A percentile compares a stretch with the other conserved stretches of the same genome.
These are phyloP conservation scores for Filobasidium uniguttulatum DNA, from an alignment of 1,284 basidiomycete species.

Conservation along the genomic window DNA sequence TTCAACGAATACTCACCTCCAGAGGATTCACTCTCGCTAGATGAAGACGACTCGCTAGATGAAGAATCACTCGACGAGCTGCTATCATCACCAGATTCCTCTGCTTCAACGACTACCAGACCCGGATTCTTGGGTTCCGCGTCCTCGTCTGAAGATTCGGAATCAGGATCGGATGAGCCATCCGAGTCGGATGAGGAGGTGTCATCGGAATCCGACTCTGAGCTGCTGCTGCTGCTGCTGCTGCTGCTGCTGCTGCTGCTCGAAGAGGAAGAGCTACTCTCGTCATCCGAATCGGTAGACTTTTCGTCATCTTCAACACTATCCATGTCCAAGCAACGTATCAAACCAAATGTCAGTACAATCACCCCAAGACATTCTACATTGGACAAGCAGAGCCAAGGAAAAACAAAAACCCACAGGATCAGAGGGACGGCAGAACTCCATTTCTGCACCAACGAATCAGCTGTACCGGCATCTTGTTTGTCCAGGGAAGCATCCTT, in stretches of 20 bases:
- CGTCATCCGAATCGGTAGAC: background rate
- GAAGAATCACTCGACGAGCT: slow-evolving; percentile 14
- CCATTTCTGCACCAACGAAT: slow-evolving; percentile 17
- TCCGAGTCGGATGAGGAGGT: slow-evolving; percentile 17
- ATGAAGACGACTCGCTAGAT: slow-evolving; percentile 18
- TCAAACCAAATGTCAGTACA: background rate
- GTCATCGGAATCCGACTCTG: slow-evolving; percentile 15
- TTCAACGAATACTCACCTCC: no score
- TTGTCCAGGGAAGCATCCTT: slow-evolving; percentile 27
- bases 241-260: slow-evolving; percentile 7
- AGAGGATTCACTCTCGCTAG: slow-evolving; percentile 1
- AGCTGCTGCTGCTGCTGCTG: slow-evolving; percentile 6
- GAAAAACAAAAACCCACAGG: background rate
- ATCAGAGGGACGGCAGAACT: slow-evolving; percentile 1
- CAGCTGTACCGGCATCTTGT: slow-evolving; percentile 8
- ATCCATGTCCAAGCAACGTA: background rate
- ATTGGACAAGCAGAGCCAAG: background rate
- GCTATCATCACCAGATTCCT: background rate
- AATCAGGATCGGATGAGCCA: slow-evolving; percentile 16
- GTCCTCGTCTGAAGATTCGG: slow-evolving; percentile 12
- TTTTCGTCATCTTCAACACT: background rate
- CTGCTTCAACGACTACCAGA: background rate
- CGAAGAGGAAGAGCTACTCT: slow-evolving; percentile 2
- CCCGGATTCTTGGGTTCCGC: slow-evolving; percentile 12
- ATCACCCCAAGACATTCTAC: slow-evolving; percentile 6